Evolutionary conservation across 2,329 filamentous ascomycete species (phyloP).

Genomic region (Colletotrichum sp.): DNA sequence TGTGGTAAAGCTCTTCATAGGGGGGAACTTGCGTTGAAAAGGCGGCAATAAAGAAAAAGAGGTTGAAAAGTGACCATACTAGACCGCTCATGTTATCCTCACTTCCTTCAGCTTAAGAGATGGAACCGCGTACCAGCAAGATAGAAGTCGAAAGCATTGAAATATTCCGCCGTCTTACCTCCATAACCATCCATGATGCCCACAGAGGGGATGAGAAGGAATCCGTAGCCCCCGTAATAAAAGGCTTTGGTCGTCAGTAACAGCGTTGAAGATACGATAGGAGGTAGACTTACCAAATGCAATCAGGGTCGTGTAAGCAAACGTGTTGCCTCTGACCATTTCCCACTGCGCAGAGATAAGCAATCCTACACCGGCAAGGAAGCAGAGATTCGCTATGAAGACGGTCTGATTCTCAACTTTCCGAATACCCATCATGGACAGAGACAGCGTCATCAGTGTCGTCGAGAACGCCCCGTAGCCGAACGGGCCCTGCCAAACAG

Average conservation of each 20-base stretch:
- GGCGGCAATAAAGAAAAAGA: neutral
- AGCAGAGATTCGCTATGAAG: neutral
- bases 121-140: rapidly evolving
- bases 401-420: neutral
- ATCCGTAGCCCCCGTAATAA: neutral
- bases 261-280: rapidly evolving
- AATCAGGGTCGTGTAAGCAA: neutral
- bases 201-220: neutral
- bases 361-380: rapidly evolving
- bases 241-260: neutral
- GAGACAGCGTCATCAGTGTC: neutral
- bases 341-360: neutral
- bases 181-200: neutral
- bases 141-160: neutral
- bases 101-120: neutral
- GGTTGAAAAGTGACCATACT: neutral
- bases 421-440: neutral
- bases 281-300: neutral
- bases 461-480: neutral
- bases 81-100: rapidly evolving
- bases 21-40: neutral
- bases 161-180: neutral
- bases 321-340: neutral
- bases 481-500: neutral
- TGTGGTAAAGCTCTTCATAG: neutral